phyloP scores from a whole-genome alignment of 169 alveolate genomes.

The Cryptosporidium tyzzeri region DNA sequence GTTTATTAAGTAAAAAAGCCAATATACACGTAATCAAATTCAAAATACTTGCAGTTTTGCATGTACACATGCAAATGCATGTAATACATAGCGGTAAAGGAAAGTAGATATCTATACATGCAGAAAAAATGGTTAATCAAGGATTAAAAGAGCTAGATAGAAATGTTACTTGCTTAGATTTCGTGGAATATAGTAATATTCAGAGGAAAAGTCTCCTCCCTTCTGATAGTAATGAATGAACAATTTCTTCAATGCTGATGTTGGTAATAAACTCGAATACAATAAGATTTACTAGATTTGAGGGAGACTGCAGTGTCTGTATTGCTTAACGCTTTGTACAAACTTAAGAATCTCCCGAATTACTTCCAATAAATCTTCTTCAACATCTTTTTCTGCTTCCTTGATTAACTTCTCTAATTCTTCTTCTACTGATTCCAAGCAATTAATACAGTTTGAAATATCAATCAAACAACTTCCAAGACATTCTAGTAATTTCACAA shows the following conservation, averaged over 20 bases:
- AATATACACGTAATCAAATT: neutral
- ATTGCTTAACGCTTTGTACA: neutral
- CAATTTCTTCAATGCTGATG: neutral
- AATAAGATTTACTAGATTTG: neutral
- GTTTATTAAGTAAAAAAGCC: too few relatives aligned
- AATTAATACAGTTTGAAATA: neutral
- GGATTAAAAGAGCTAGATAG: neutral
- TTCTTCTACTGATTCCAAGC: constrained; percentile 7
- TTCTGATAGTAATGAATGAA: neutral
- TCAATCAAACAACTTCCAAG: neutral
- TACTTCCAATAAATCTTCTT: neutral
- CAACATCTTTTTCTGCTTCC: neutral
- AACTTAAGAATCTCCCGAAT: neutral
- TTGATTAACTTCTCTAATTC: neutral
- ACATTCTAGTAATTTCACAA: neutral
- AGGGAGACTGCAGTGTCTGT: neutral
- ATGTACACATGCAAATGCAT: neutral
- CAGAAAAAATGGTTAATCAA: too few relatives aligned
- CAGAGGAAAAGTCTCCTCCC: neutral
- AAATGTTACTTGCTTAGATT: neutral
- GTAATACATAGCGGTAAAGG: neutral
- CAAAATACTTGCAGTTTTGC: neutral
- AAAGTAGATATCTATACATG: neutral
- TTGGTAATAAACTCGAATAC: neutral
- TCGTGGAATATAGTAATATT: too few relatives aligned